Evolutionary conservation across 2,329 filamentous ascomycete species (phyloP).

Genomic region (Ophiocordyceps australis): DNA sequence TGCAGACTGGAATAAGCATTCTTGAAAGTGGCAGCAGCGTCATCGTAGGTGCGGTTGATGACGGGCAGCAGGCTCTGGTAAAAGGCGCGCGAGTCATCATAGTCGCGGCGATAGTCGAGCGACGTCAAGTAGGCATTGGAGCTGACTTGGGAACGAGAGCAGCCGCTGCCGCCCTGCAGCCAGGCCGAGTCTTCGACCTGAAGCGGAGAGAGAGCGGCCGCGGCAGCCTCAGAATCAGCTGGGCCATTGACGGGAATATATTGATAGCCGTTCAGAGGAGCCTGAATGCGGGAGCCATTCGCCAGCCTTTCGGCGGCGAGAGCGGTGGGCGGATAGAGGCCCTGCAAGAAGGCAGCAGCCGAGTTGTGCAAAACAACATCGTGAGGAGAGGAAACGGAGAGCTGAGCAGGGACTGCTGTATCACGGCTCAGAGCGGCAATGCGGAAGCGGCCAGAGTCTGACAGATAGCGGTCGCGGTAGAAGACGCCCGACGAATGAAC

Average conservation of each 20-base stretch:
- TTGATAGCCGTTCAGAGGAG: slow-evolving; percentile 68
- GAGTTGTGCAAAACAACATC: slow-evolving; percentile 70
- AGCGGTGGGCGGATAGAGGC: slow-evolving; percentile 65
- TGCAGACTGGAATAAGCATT: slow-evolving; percentile 42
- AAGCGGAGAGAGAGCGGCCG: slow-evolving; percentile 31
- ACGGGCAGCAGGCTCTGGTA: slow-evolving; percentile 34
- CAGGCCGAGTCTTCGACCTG: slow-evolving; percentile 37
- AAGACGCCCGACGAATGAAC: slow-evolving; percentile 55
- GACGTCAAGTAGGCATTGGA: slow-evolving; percentile 35
- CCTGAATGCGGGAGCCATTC: slow-evolving; percentile 47
- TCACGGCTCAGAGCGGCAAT: slow-evolving; percentile 51
- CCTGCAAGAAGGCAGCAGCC: slow-evolving; percentile 66
- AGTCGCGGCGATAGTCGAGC: slow-evolving; percentile 22
- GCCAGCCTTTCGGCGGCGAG: slow-evolving; percentile 40
- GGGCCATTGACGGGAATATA: slow-evolving; percentile 48
- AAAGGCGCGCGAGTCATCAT: slow-evolving; percentile 38
- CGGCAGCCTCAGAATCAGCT: slow-evolving; percentile 33
- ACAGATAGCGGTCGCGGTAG: slow-evolving; percentile 64
- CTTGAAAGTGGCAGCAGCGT: slow-evolving; percentile 30
- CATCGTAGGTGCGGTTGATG: slow-evolving; percentile 30
- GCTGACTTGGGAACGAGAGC: slow-evolving; percentile 33
- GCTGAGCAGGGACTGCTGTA: slow-evolving; percentile 48
- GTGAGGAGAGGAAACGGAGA: slow-evolving; percentile 52
- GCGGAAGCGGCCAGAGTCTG: slow-evolving; percentile 32
- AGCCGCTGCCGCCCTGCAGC: slow-evolving; percentile 40